Conservation (phyloP, 2,329 filamentous ascomycete genomes). For the Sarocladium kiliense region DNA sequence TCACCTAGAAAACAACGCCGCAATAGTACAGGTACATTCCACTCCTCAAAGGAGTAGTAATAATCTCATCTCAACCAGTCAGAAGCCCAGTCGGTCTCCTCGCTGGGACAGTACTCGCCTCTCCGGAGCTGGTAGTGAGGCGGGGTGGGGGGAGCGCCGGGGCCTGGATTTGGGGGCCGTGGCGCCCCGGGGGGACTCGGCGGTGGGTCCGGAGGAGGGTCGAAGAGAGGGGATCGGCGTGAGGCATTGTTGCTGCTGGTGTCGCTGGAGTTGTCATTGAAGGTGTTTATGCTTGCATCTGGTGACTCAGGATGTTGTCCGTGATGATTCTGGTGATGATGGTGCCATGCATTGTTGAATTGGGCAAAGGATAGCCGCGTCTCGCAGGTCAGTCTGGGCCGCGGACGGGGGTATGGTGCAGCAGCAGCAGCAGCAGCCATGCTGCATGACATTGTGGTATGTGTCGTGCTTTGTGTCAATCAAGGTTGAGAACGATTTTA, state of each 20-base stretch:
- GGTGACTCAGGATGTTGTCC: not conserved
- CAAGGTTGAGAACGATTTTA: not conserved
- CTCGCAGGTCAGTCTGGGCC: not conserved
- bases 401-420: not conserved
- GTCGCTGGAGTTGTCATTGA: not conserved
- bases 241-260: not conserved
- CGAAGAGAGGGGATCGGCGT: not conserved
- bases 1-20: not conserved
- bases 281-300: too few species aligned
- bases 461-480: not conserved
- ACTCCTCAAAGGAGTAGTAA: not conserved
- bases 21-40: not conserved
- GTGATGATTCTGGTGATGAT: not conserved
- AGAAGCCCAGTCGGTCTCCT: not conserved
- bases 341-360: not conserved
- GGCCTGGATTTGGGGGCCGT: slow-evolving; percentile 6
- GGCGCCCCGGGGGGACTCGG: slow-evolving; percentile 6
- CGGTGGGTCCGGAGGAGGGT: slow-evolving; percentile 5
- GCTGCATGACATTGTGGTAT: not conserved
- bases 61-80: not conserved
- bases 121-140: slow-evolving; percentile 2
- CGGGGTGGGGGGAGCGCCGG: slow-evolving; percentile 1
- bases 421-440: not conserved
- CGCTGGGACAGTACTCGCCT: not conserved
- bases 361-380: not conserved